phyloP scores from a whole-genome alignment of 1,284 basidiomycete species.

The Chondrostereum purpureum region DNA sequence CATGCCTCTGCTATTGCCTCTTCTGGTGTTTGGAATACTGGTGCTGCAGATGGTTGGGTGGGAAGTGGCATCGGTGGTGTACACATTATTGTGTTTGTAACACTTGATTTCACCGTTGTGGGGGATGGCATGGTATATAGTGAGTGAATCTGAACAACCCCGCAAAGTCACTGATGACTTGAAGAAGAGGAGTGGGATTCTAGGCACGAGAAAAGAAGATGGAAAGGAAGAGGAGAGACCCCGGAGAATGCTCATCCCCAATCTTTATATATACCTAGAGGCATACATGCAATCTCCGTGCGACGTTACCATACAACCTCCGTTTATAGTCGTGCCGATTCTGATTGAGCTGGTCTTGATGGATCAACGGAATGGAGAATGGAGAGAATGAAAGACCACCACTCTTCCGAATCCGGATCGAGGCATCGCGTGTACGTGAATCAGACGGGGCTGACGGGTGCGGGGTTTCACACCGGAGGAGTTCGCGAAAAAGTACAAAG shows the following conservation, averaged over 20 bases:
- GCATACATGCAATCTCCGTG: no score
- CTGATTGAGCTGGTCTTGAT: not conserved
- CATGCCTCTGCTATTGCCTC: constrained; percentile 62
- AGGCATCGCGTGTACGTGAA: constrained; percentile 5
- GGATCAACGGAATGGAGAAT: not conserved
- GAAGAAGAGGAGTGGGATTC: no score
- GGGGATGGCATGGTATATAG: not conserved
- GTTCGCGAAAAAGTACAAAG: constrained; percentile 12
- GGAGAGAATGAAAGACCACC: no score
- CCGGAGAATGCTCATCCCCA: not conserved
- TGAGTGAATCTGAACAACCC: constrained; percentile 2
- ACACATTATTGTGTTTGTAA: not conserved
- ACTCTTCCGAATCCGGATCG: constrained; percentile 3
- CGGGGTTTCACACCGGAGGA: constrained; percentile 11
- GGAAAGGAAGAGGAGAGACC: not conserved
- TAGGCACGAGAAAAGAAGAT: not conserved
- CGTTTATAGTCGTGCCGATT: not conserved
- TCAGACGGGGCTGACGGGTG: constrained; percentile 7
- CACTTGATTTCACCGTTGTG: not conserved
- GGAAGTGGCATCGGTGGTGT: constrained; percentile 20
- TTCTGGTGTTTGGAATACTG: constrained; percentile 30
- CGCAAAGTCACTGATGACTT: no score
- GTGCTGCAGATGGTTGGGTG: constrained; percentile 28
- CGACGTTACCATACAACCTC: no score
- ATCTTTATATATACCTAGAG: not conserved